Base-by-base conservation (phyloP, 2,329 filamentous ascomycete species). In the Venturia effusa region DNA sequence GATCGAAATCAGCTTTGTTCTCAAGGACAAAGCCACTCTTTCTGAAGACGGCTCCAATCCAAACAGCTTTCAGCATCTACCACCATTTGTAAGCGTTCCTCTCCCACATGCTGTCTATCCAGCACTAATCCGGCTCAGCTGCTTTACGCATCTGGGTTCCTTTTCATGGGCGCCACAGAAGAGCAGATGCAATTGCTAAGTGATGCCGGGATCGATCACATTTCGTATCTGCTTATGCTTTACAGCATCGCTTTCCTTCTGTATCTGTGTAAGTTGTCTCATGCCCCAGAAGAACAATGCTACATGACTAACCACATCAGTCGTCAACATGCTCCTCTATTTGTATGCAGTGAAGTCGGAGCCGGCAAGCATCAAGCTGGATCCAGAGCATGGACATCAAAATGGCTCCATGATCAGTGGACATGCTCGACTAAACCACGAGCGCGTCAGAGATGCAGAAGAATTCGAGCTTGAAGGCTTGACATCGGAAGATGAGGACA, bases 91-190 rank as follows among this genome's bases (percentile, higher is more conserved):
- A 78, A 79, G 89, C 84, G 22, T 1, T 15, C 40, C 1, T 22
- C 32, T 22, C 15, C 37, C 5, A 24, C 6, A 15, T 13, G 22
- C 10, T 24, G 27, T 32, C 17, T 37, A 27, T 30, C 4, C 34
- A 65, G 39, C 48, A 22, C 62, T 45, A 65, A 41, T 39, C 8
- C 27, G 10, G 13, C 7, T 6, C 54, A 95, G 92, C 82, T 97
- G 48, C 83, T 99, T 34, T 96, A 90, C 71, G 92, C 92, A 6
- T 89, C 92, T 3, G 94, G 94, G 1, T 96, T 97, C 77, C 82
- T 99, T 48, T 99, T 99, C 78, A 96, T 97, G 92, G 89, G 91
- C 39, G 93, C 94, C 19, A 97, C 92, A 0, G 94, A 97, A 74
- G 92, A 99, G 77, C 94, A 97, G 76, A 96, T 97, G 90, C 71